phyloP scores from a whole-genome alignment of 2,329 filamentous ascomycete species.

The Colletotrichum musicola region DNA sequence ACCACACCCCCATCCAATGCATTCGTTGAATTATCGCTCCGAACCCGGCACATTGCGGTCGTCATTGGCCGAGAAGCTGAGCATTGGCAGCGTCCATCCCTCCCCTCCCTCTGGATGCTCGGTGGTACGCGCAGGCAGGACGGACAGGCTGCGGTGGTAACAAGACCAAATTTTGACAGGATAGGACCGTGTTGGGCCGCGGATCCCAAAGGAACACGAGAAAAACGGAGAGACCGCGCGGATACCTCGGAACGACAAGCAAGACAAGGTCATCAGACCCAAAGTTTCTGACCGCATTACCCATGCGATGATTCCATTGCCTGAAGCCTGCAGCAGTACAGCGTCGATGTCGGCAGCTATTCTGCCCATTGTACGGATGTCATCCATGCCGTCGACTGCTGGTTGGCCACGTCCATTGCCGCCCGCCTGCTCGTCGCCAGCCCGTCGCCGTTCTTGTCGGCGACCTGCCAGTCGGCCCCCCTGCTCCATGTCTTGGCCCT shows the following conservation, averaged over 20 bases:
- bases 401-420: constrained; percentile 23
- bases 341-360: constrained; percentile 17
- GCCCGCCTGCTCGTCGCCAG: constrained; percentile 16
- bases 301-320: constrained; percentile 36
- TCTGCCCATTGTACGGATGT: constrained; percentile 12
- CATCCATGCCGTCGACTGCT: constrained; percentile 26
- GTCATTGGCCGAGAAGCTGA: constrained; percentile 15
- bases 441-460: constrained; percentile 9
- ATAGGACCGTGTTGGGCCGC: constrained; percentile 26
- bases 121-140: not conserved
- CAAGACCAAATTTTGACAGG: constrained; percentile 27
- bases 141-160: not conserved
- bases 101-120: not conserved
- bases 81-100: constrained; percentile 5
- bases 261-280: constrained; percentile 39
- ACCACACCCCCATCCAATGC: not conserved
- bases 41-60: constrained; percentile 16
- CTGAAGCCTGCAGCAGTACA: constrained; percentile 35
- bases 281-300: constrained; percentile 38
- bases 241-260: constrained; percentile 37
- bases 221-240: constrained; percentile 35
- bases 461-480: constrained; percentile 15
- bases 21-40: constrained; percentile 2
- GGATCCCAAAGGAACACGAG: constrained; percentile 33
- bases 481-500: constrained; percentile 7